phyloP scores from a whole-genome alignment of 2,329 filamentous ascomycete species.

The Colletotrichum limetticola region DNA sequence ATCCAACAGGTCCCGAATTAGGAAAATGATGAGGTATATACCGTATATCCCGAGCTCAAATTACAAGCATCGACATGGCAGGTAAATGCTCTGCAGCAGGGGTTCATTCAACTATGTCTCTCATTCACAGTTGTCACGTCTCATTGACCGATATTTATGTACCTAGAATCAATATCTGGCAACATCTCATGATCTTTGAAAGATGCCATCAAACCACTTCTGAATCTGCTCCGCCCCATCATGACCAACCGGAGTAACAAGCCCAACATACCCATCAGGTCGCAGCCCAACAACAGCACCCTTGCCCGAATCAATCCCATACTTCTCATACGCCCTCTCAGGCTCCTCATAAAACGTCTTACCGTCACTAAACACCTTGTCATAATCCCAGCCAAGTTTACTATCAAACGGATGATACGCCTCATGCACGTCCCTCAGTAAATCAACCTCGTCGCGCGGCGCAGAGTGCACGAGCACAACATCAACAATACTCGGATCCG shows the following conservation, averaged over 20 bases:
- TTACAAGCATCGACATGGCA: no score
- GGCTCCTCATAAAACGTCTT: slow-evolving; percentile 63
- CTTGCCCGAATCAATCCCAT: slow-evolving; percentile 60
- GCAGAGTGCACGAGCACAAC: slow-evolving; percentile 70
- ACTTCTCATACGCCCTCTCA: slow-evolving; percentile 63
- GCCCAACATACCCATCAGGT: slow-evolving; percentile 30
- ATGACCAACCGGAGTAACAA: slow-evolving; percentile 9
- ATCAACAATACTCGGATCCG: slow-evolving; percentile 54
- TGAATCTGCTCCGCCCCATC: slow-evolving; percentile 9
- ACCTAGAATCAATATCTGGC: neutral
- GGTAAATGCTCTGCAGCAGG: no score
- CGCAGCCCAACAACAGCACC: slow-evolving; percentile 25
- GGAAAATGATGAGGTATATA: no score
- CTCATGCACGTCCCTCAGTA: slow-evolving; percentile 58
- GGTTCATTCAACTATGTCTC: no score
- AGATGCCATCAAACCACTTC: slow-evolving; percentile 26
- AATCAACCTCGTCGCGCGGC: slow-evolving; percentile 60
- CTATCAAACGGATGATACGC: slow-evolving; percentile 36
- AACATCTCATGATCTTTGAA: neutral
- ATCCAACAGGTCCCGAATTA: no score
- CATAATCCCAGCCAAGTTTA: slow-evolving; percentile 63
- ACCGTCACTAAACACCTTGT: slow-evolving; percentile 66
- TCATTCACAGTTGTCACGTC: neutral
- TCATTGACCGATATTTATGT: neutral
- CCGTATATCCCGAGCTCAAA: no score